Evolutionary conservation across 805 yeast species (phyloP).

Genomic region (Candida maesae): DNA sequence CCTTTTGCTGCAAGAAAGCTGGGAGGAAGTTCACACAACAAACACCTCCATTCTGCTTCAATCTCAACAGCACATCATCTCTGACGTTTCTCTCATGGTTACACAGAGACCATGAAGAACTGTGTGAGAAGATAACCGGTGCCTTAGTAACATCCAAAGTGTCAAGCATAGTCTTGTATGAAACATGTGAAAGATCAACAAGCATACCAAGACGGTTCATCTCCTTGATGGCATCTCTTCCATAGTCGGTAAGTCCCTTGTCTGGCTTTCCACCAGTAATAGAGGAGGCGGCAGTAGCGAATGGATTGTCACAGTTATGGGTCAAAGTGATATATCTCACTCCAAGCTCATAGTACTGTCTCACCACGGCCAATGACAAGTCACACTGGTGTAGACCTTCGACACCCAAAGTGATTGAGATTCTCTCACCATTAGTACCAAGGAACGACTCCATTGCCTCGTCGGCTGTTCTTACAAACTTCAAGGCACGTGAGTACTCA

Average conservation of each 20-base stretch:
- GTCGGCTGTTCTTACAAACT: conserved; percentile 37
- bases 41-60: conserved; percentile 44
- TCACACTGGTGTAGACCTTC: conserved; percentile 57
- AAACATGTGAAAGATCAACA: conserved; percentile 48
- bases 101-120: conserved; percentile 39
- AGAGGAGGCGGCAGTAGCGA: conserved; percentile 52
- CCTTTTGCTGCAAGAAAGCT: conserved; percentile 29
- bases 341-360: conserved; percentile 47
- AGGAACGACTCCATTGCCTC: conserved; percentile 38
- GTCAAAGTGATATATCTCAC: conserved; percentile 52
- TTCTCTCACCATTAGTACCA: conserved; percentile 26
- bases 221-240: conserved; percentile 39
- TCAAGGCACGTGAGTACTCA: conserved; percentile 36
- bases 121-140: conserved; percentile 49
- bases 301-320: conserved; percentile 55
- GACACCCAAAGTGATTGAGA: conserved; percentile 47
- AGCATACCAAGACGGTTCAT: conserved; percentile 53
- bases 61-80: conserved; percentile 40
- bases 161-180: conserved; percentile 45
- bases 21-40: conserved; percentile 46
- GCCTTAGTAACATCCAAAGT: conserved; percentile 36
- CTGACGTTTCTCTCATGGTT: conserved; percentile 45
- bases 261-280: conserved; percentile 43
- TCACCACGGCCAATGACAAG: conserved; percentile 43
- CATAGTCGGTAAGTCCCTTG: conserved; percentile 40